Evolutionary conservation across 768 basidiomycete species (phyloP).

Genomic region (Boletus reticulatus): DNA sequence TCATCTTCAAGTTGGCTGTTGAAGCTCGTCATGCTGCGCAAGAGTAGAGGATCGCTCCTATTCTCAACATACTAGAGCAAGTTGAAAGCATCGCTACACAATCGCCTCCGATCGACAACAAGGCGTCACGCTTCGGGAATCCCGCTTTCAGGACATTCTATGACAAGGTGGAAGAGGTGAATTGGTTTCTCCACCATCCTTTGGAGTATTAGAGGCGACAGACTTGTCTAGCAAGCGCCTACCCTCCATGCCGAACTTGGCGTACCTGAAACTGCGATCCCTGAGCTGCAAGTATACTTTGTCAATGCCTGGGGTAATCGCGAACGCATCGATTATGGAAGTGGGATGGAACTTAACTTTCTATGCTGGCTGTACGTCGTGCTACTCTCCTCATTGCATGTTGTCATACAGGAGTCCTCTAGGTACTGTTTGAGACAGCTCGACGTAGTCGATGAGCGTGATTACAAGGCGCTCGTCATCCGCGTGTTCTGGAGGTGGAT

Average conservation of each 20-base stretch:
- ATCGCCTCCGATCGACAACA: constrained; percentile 87
- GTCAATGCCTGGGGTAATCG: constrained; percentile 89
- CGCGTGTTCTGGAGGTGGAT: constrained; percentile 85
- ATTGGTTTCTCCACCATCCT: constrained; percentile 5
- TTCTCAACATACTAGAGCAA: constrained; percentile 61
- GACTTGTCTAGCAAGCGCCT: constrained; percentile 43
- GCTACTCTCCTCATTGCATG: neutral
- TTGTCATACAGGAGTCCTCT: neutral
- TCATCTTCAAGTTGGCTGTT: neutral
- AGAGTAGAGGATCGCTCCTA: constrained; percentile 56
- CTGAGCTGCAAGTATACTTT: constrained; percentile 81
- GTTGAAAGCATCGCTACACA: constrained; percentile 64
- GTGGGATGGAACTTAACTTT: constrained; percentile 99
- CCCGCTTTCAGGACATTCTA: constrained; percentile 94
- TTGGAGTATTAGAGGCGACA: neutral
- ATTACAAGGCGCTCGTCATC: constrained; percentile 75
- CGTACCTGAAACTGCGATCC: constrained; percentile 53
- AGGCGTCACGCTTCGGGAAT: constrained; percentile 92
- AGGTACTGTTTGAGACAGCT: constrained; percentile 82
- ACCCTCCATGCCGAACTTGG: constrained; percentile 60
- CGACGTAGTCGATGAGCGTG: constrained; percentile 57
- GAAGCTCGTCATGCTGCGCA: constrained; percentile 6
- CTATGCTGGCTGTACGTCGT: constrained; percentile 87
- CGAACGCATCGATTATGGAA: constrained; percentile 96
- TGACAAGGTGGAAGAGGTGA: constrained; percentile 72